Conservation (phyloP, 306 rosid species). For the Dalbergia cultrata region DNA sequence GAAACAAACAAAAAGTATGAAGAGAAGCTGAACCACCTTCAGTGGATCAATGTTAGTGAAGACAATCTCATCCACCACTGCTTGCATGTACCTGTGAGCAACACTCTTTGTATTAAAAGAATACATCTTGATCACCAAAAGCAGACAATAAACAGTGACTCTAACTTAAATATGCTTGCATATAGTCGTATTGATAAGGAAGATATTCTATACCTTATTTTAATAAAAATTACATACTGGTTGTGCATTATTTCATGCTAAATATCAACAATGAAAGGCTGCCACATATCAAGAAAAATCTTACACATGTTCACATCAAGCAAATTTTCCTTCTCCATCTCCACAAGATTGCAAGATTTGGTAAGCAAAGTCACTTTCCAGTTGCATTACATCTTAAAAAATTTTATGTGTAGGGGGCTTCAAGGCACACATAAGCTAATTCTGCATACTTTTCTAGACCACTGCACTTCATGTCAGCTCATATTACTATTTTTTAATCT, state of each 20-base stretch:
- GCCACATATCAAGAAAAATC: not conserved
- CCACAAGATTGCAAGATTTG: conserved; percentile 7
- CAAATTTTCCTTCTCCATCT: not conserved
- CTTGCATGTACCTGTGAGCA: conserved; percentile 91
- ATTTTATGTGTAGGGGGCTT: not conserved
- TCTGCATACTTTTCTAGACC: conserved; percentile 3
- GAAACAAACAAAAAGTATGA: conserved; percentile 30
- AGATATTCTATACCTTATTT: not conserved
- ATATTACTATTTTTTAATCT: not conserved
- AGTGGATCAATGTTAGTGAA: conserved; percentile 69
- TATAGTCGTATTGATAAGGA: not conserved
- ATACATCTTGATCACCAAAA: conserved; percentile 14
- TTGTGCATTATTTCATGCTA: conserved; percentile 6
- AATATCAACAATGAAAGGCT: not conserved
- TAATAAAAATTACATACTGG: not conserved
- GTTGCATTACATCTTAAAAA: not conserved
- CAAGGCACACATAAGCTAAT: not conserved
- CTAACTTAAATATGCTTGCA: conserved; percentile 39
- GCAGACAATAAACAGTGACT: conserved; percentile 31
- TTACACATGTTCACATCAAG: not conserved
- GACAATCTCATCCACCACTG: conserved; percentile 92
- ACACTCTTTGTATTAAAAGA: conserved; percentile 41
- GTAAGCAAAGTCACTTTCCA: not conserved
- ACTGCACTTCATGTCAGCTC: not conserved
- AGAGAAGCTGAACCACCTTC: conserved; percentile 64